Conservation (phyloP, 768 basidiomycete species). For the Naganishia antarctica region DNA sequence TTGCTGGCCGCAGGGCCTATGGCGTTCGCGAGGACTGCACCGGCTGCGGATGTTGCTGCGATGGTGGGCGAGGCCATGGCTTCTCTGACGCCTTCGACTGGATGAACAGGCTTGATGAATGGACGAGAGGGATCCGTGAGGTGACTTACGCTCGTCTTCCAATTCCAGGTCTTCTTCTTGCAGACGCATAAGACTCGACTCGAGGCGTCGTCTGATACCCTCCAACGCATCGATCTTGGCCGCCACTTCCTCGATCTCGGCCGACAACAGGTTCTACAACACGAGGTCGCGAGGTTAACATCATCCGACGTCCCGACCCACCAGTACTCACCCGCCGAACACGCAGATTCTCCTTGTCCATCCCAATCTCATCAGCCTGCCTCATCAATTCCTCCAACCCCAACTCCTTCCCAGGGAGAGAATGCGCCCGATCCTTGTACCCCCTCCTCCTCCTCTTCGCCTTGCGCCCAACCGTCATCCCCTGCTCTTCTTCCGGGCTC, state of each 20-base stretch:
- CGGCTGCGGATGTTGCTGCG: conserved; percentile 36
- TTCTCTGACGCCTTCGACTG: conserved; percentile 87
- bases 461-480: conserved; percentile 57
- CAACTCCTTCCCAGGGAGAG: conserved; percentile 51
- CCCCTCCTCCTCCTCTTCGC: conserved; percentile 53
- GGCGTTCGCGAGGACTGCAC: conserved; percentile 53
- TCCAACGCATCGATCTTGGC: conserved; percentile 83
- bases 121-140: background rate
- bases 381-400: conserved; percentile 77
- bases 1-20: conserved; percentile 3
- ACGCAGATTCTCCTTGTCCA: conserved; percentile 87
- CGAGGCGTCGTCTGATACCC: conserved; percentile 69
- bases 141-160: conserved; percentile 80
- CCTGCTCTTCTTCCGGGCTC: conserved; percentile 36
- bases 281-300: conserved; percentile 1
- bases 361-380: conserved; percentile 77
- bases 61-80: conserved; percentile 54
- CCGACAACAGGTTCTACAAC: conserved; percentile 70
- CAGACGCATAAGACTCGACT: conserved; percentile 73
- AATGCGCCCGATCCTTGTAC: conserved; percentile 19
- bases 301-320: too few relatives aligned
- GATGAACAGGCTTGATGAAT: background rate
- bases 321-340: conserved; percentile 68
- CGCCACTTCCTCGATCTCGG: conserved; percentile 82
- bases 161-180: conserved; percentile 94